phyloP scores from a whole-genome alignment of 257 asterid species.

The Cordia subcordata region DNA sequence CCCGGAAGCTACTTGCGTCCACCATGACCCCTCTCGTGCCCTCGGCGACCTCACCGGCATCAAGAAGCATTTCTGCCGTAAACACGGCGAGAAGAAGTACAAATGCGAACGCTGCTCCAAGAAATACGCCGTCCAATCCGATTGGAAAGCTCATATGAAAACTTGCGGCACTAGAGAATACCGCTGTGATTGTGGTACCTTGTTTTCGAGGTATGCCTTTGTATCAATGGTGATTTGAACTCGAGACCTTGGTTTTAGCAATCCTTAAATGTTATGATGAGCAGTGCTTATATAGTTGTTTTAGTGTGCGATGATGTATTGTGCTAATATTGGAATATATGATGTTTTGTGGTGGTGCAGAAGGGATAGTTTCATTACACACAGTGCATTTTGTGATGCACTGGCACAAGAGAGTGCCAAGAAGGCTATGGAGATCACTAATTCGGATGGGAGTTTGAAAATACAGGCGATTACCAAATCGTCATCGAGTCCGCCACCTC shows the following conservation, averaged over 20 bases:
- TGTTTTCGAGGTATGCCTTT: conserved; percentile 62
- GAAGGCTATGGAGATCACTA: conserved; percentile 19
- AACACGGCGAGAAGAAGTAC: conserved; percentile 85
- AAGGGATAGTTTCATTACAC: conserved; percentile 90
- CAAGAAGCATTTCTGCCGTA: conserved; percentile 82
- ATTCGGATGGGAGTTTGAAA: conserved; percentile 30
- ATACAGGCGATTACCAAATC: conserved; percentile 23
- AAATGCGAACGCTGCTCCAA: conserved; percentile 87
- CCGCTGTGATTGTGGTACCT: conserved; percentile 89
- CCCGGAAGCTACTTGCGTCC: conserved; percentile 65
- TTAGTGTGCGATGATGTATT: not conserved
- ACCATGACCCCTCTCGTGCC: conserved; percentile 80
- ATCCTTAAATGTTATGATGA: not conserved
- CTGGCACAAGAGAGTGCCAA: conserved; percentile 74
- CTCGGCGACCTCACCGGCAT: conserved; percentile 93
- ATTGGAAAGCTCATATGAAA: conserved; percentile 94
- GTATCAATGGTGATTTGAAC: too few relatives aligned
- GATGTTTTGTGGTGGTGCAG: conserved; percentile 27
- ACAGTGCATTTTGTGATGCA: conserved; percentile 89
- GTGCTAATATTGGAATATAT: not conserved
- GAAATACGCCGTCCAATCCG: conserved; percentile 79
- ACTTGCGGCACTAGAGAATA: conserved; percentile 88
- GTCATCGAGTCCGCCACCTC: conserved; percentile 72
- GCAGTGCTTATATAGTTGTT: not conserved
- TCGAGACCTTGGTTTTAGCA: not conserved